These are phyloP conservation scores for Beauveria sp. DNA, from an alignment of 2,329 filamentous ascomycete genomes.

Conservation along the genomic window DNA sequence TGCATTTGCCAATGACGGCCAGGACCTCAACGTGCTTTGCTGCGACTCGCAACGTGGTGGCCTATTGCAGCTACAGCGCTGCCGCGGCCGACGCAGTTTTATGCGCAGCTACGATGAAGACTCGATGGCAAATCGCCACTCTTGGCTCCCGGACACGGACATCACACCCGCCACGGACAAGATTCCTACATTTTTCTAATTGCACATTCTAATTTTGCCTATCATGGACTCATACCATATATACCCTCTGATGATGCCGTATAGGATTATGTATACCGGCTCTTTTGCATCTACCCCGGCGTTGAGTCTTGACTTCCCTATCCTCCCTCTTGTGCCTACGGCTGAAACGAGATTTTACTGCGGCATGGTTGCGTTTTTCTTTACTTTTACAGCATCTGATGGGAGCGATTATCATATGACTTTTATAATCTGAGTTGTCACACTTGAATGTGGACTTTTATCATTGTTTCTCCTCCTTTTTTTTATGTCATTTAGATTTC, in stretches of 20 bases:
- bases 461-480: neutral
- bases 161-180: neutral
- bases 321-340: neutral
- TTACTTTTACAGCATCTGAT: neutral
- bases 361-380: neutral
- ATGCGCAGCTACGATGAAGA: slow-evolving; percentile 6
- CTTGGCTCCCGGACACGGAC: slow-evolving; percentile 6
- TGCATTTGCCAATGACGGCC: slow-evolving; percentile 58
- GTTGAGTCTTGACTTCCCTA: neutral
- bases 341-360: too few relatives aligned
- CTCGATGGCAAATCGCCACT: slow-evolving; percentile 2
- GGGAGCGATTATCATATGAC: neutral
- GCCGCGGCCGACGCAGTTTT: slow-evolving; percentile 18
- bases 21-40: slow-evolving; percentile 61
- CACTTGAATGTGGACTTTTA: too few relatives aligned
- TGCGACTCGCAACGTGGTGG: slow-evolving; percentile 60
- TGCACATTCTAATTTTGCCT: neutral
- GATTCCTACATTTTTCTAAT: neutral
- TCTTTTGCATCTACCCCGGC: slow-evolving; percentile 1
- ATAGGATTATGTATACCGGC: neutral
- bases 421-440: neutral
- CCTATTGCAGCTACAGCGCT: slow-evolving; percentile 52
- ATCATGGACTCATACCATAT: neutral
- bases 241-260: slow-evolving; percentile 2
- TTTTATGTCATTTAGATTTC: neutral